These are phyloP conservation scores for Jatropha curcas DNA, from an alignment of 345 rosid genomes.

Conservation along the genomic window DNA sequence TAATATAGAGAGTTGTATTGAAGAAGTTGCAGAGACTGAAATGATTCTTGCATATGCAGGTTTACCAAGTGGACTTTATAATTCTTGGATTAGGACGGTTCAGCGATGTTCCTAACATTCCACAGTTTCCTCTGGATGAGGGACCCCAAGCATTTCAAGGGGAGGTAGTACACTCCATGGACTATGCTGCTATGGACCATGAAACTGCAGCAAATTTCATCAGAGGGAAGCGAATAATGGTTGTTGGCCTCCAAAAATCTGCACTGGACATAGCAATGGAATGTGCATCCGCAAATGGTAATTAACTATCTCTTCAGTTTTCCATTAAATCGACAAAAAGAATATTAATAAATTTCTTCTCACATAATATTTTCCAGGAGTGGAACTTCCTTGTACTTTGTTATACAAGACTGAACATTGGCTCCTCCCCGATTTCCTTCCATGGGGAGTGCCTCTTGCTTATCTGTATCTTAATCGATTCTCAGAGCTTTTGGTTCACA, in stretches of 20 bases:
- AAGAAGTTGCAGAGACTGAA: not conserved
- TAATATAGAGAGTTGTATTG: too few species aligned
- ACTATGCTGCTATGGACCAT: slow-evolving; percentile 31
- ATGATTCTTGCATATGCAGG: slow-evolving; percentile 15
- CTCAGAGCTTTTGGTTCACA: slow-evolving; percentile 49
- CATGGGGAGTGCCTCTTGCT: slow-evolving; percentile 41
- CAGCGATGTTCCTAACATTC: slow-evolving; percentile 43
- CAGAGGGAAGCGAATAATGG: slow-evolving; percentile 35
- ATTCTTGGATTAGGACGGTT: slow-evolving; percentile 39
- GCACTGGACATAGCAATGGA: slow-evolving; percentile 48
- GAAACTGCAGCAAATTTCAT: slow-evolving; percentile 13
- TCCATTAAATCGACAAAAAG: too few species aligned
- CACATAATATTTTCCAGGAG: slow-evolving; percentile 21
- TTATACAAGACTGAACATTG: slow-evolving; percentile 44
- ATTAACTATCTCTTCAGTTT: too few species aligned
- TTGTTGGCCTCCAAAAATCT: slow-evolving; percentile 42
- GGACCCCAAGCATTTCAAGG: slow-evolving; percentile 51
- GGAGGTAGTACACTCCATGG: slow-evolving; percentile 48
- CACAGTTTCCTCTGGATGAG: slow-evolving; percentile 35
- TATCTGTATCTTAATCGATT: slow-evolving; percentile 43
- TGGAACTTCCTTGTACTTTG: slow-evolving; percentile 38
- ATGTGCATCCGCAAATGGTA: slow-evolving; percentile 38
- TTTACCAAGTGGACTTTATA: slow-evolving; percentile 34
- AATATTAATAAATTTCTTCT: too few species aligned
- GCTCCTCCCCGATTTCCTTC: slow-evolving; percentile 38